Base-by-base conservation (phyloP, 1,284 basidiomycete species). In the Schizopora paradoxa region DNA sequence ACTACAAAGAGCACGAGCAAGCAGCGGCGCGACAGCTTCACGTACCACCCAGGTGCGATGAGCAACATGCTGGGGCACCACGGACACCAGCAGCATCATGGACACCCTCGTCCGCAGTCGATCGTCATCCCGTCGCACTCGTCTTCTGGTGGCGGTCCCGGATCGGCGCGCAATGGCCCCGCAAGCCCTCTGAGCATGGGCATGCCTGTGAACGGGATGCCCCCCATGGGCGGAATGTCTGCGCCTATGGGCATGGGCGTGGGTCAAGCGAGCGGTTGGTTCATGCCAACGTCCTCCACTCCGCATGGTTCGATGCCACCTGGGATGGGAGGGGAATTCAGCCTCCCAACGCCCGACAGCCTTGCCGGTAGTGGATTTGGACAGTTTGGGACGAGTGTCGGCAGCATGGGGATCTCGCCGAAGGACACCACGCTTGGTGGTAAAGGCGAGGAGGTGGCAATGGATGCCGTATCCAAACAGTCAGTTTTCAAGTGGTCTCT, bases 381-480 rank as follows among this genome's bases (percentile, higher is more conserved):
- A 11, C n/a, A 41, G 39, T 45, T 46, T 46, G 48, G 48, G 25
- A 41, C 48, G 32, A 60, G 61, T 50, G 52, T 47, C 25, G 47
- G 52, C 32, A 49, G 45, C 31, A 49, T 51, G 45, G 62, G 59
- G 28, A 62, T 64, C 31, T 60, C 60, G 27, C 66, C 65, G 41
- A 67, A 66, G 51, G 66, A 65, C 22, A 47, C 51, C 11, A 26
- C 39, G 5, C 21, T 47, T 16, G 22, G 25, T 13, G 43, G 37
- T 16, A 26, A n/a, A 25, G 44, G 34, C 33, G 52, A 58, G 41
- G 56, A 55, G 40, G 41, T 56, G 34, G 50, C 57, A 14, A 53
- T 58, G 35, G 69, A 71, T 48, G 41, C 65, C 45, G 67, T 66
- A 6, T 46, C 63, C 14, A 71, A 71, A 55, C 69, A 72, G 69